Evolutionary conservation across 1,284 basidiomycete genomes (phyloP), one percentile per base, ranked within the genome.

Genomic region (Marasmius tenuissimus): DNA sequence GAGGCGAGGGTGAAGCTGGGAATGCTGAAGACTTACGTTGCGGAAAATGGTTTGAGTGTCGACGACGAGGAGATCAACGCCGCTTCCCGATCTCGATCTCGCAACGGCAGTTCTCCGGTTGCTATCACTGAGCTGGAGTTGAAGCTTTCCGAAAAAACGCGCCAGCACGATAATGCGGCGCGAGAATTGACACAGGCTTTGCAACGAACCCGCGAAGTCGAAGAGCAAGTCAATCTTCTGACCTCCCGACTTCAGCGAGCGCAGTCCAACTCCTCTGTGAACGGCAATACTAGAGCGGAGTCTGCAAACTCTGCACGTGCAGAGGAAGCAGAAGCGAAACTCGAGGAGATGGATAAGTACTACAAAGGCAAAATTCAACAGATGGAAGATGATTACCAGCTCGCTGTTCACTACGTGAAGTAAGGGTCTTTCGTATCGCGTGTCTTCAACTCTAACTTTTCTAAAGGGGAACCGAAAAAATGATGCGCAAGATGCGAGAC

Each of bases 401-500:
- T 94, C 51, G 94, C 94, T 22, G 93, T 96, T 64, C 91, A 93
- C 69, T 93, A 93, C 74, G 92, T 94, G 66, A 94, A 94, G 92
- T 94, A 74, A 81, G 91, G 81, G 33, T 60, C n/a, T 53, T 20
- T 50, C 38, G 39, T 63, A 61, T n/a, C n/a, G 47, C 59, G 42
- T 48, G 49, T 45, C 37, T 53, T 39, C 55, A 59, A 66, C 59
- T 68, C 59, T 66, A 68, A 56, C 47, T 67, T 66, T 38, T 68
- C 18, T 72, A 66, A 68, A 96, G 95, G 84, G 95, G 96, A 58
- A 98, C 96, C 0, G 97, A 99, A 77, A 98, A 98, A 80, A 97
- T 99, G 90, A 92, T 98, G 81, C 89, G 96, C 67, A 88, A 93
- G 68, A 96, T 99, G 92, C 96, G 96, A 76, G 93, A 94, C 68